These are phyloP conservation scores for Prinsepia uniflora DNA, from an alignment of 306 rosid genomes.

Conservation along the genomic window DNA sequence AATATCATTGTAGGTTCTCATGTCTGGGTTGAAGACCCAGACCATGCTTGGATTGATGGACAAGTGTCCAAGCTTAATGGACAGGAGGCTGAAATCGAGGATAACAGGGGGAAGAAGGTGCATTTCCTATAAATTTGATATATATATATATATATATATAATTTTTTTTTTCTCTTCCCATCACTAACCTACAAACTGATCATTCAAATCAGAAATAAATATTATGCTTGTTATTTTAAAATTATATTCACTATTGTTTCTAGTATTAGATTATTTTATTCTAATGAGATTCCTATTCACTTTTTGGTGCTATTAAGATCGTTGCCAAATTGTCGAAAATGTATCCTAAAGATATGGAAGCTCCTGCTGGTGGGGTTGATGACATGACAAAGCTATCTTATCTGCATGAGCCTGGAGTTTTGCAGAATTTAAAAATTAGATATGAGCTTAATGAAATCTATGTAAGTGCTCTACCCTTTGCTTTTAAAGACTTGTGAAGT, in stretches of 20 bases:
- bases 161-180: background rate
- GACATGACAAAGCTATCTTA: conserved; percentile 98
- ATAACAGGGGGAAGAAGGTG: conserved; percentile 71
- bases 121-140: conserved; percentile 12
- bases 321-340: conserved; percentile 60
- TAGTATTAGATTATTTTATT: background rate
- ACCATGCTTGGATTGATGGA: conserved; percentile 71
- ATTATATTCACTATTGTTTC: background rate
- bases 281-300: conserved; percentile 9
- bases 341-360: conserved; percentile 86
- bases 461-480: conserved; percentile 42
- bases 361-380: conserved; percentile 96
- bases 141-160: too few relatives aligned
- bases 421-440: conserved; percentile 82
- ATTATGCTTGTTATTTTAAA: background rate
- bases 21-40: conserved; percentile 87
- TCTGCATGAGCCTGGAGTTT: conserved; percentile 97
- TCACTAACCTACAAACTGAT: background rate
- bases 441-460: conserved; percentile 96
- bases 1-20: conserved; percentile 88
- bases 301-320: conserved; percentile 44
- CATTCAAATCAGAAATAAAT: background rate
- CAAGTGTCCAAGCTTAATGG: conserved; percentile 72
- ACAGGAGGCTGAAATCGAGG: conserved; percentile 61
- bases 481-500: conserved; percentile 7